Conservation (phyloP, 2,329 filamentous ascomycete genomes). For the Colletotrichum theobromicola region DNA sequence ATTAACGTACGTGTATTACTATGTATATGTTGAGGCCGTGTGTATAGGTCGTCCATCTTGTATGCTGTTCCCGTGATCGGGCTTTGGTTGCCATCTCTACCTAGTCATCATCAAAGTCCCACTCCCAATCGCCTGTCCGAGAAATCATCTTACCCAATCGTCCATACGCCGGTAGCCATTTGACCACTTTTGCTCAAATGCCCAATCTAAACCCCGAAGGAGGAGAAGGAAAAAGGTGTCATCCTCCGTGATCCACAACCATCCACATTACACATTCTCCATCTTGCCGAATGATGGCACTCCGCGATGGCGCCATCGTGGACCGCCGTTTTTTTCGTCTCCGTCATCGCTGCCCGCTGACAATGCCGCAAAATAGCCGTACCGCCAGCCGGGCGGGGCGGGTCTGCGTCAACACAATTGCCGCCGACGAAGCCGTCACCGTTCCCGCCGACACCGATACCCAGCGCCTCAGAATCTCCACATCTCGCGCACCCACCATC, state of each 20-base stretch:
- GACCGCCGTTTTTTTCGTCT: neutral
- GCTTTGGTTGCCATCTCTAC: neutral
- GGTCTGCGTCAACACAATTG: neutral
- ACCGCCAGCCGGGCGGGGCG: neutral
- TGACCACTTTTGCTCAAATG: neutral
- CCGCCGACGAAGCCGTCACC: constrained; percentile 12
- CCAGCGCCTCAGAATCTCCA: neutral
- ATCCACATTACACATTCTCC: neutral
- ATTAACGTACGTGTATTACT: neutral
- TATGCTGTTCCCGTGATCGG: neutral
- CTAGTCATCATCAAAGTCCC: neutral
- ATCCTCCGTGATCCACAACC: neutral
- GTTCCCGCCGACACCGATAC: constrained; percentile 12
- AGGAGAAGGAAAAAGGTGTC: neutral
- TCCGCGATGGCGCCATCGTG: constrained; percentile 15
- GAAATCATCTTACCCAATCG: neutral
- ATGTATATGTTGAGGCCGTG: neutral
- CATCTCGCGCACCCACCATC: neutral
- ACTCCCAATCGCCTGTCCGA: neutral
- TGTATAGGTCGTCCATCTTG: neutral
- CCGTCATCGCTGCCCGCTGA: neutral
- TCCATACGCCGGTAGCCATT: constrained; percentile 6
- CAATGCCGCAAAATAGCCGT: neutral
- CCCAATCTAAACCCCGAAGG: neutral
- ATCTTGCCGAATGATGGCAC: constrained; percentile 6